A percentile compares a stretch with the other conserved stretches of the same genome.
These are phyloP conservation scores for Aspergillus taichungensis DNA, from an alignment of 495 filamentous ascomycete genomes.

Conservation along the genomic window DNA sequence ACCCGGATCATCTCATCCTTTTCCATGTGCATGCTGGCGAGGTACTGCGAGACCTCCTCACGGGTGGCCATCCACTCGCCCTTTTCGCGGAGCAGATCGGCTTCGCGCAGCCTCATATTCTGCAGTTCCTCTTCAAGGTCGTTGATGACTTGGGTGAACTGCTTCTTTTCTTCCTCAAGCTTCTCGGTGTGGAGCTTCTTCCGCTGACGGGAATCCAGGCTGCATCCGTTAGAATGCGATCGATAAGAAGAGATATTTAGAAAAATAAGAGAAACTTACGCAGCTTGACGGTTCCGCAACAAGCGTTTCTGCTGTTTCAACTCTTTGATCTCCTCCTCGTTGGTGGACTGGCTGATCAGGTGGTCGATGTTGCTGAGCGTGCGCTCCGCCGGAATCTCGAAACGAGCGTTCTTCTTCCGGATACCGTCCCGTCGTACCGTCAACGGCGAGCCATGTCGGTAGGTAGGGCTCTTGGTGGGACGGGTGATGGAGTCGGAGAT, in stretches of 20 bases:
- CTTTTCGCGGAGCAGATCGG: constrained; percentile 57
- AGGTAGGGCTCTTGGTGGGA: constrained; percentile 68
- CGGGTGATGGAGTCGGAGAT: constrained; percentile 51
- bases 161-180: constrained; percentile 94
- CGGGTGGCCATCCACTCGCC: constrained; percentile 57
- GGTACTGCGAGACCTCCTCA: constrained; percentile 63
- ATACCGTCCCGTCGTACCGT: constrained; percentile 75
- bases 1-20: constrained; percentile 84
- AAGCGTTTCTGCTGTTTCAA: constrained; percentile 97
- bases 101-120: constrained; percentile 43
- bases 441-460: constrained; percentile 72
- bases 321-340: constrained; percentile 95
- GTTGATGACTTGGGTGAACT: constrained; percentile 63
- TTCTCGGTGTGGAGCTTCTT: constrained; percentile 99
- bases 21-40: constrained; percentile 69
- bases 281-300: constrained; percentile 89
- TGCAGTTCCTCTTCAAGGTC: constrained; percentile 72
- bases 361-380: constrained; percentile 93
- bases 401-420: constrained; percentile 98
- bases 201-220: constrained; percentile 89
- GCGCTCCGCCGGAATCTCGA: constrained; percentile 91
- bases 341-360: constrained; percentile 75
- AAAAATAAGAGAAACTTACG: constrained; percentile 50
- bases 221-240: constrained; percentile 36
- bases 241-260: constrained; percentile 6